Conservation (phyloP, 345 rosid genomes). For the Salix purpurea region DNA sequence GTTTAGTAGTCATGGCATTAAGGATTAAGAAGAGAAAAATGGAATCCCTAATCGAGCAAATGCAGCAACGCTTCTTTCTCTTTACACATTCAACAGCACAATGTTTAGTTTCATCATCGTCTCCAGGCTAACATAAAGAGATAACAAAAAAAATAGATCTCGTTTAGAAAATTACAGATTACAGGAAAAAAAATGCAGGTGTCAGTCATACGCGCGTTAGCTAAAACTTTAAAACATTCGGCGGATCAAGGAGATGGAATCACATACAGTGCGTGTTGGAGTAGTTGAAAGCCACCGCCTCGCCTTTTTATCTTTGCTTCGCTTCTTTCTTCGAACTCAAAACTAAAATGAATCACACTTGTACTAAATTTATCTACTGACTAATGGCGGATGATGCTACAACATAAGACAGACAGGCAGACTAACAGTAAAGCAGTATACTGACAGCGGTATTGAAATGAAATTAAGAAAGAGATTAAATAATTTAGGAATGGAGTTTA, state of each 20-base stretch:
- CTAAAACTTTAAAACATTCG: background rate
- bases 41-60: conserved; percentile 4
- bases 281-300: background rate
- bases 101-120: background rate
- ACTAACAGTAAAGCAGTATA: background rate
- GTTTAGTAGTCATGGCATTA: conserved; percentile 80
- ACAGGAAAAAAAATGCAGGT: background rate
- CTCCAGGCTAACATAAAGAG: background rate
- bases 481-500: background rate
- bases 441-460: background rate
- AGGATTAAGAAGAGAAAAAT: background rate
- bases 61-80: background rate
- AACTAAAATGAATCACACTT: background rate
- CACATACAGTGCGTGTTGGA: background rate
- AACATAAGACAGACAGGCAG: no score
- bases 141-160: background rate
- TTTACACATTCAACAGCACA: conserved; percentile 17
- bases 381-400: background rate
- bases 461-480: background rate
- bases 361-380: background rate
- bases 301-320: background rate
- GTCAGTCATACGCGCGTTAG: background rate
- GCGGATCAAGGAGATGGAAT: background rate
- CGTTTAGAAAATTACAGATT: background rate
- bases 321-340: background rate